Evolutionary conservation across 1,139 yeast species (phyloP).

Genomic region (Magnusiomyces magnusii): DNA sequence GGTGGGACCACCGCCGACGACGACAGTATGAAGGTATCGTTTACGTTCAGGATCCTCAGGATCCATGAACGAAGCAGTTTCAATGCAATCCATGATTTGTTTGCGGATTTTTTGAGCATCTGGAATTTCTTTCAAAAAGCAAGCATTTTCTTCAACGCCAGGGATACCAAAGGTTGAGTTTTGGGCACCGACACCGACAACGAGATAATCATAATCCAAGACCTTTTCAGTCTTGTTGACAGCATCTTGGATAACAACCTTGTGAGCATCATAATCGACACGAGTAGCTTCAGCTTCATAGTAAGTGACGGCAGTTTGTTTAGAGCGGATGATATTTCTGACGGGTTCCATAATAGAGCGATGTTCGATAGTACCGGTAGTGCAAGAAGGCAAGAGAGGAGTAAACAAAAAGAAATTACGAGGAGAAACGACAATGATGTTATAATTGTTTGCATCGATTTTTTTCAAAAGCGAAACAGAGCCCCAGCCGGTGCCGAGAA

Average conservation of each 20-base stretch:
- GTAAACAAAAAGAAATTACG: slow-evolving; percentile 93
- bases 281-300: slow-evolving; percentile 88
- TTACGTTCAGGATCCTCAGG: slow-evolving; percentile 69
- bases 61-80: slow-evolving; percentile 72
- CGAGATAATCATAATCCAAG: slow-evolving; percentile 66
- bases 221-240: slow-evolving; percentile 22
- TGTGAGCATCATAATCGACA: slow-evolving; percentile 61
- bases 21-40: slow-evolving; percentile 72
- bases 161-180: slow-evolving; percentile 90
- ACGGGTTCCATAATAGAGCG: slow-evolving; percentile 88
- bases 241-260: slow-evolving; percentile 47
- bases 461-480: slow-evolving; percentile 26
- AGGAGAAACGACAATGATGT: slow-evolving; percentile 85
- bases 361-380: slow-evolving; percentile 86
- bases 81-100: slow-evolving; percentile 71
- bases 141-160: slow-evolving; percentile 82
- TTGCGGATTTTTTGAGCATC: slow-evolving; percentile 73
- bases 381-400: slow-evolving; percentile 86
- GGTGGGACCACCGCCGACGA: slow-evolving; percentile 95
- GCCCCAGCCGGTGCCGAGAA: slow-evolving; percentile 60
- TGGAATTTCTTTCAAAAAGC: slow-evolving; percentile 77
- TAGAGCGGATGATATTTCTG: slow-evolving; percentile 62
- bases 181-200: slow-evolving; percentile 86
- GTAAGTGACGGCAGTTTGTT: slow-evolving; percentile 71
- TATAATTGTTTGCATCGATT: slow-evolving; percentile 69